Evolutionary conservation across 768 basidiomycete species (phyloP), one percentile per base, ranked within the genome.

Genomic region (Lactarius tabidus): DNA sequence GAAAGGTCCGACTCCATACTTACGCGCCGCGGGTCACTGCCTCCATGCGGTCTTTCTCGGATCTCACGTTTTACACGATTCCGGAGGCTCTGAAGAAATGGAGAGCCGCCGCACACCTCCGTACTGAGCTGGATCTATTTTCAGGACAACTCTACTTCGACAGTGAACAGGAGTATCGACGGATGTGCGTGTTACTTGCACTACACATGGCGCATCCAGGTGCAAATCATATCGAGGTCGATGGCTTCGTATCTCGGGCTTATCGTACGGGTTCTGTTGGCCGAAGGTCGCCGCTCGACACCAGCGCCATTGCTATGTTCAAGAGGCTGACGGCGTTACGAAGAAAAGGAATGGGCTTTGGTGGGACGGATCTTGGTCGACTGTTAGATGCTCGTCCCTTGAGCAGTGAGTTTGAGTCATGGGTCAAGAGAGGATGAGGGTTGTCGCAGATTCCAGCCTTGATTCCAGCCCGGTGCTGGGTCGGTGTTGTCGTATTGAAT

Each of bases 41-140:
- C 1, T 57, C 61, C 2, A 66, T 59, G 66, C 62, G 57, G 18
- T 58, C 61, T 7, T 63, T 66, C 43, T 65, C 63, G 2, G 29
- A 60, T 23, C 66, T 67, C 7, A 28, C 53, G 3, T 68, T 61
- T 18, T 35, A 62, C n/a, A 26, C 38, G 52, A 59, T 68, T 18
- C 57, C 64, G 2, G 29, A 15, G 4, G 20, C 43, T 8, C 41
- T 10, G 4, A 18, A 9, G 39, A 9, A 35, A 35, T 18, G 28
- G 52, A 26, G 4, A 3, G 7, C 53, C 14, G 15, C 52, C 3
- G 10, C 35, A 28, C 51, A 45, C 33, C 35, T 62, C 29, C 28
- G 18, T 23, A 35, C 18, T 2, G 31, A 62, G 38, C 60, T 62
- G 14, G n/a, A 41, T 36, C 36, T 62, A 10, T 62, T 28, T 28